Evolutionary conservation across 2,329 filamentous ascomycete genomes (phyloP), one percentile per base, ranked within the genome.

Genomic region (Sarocladium strictum): DNA sequence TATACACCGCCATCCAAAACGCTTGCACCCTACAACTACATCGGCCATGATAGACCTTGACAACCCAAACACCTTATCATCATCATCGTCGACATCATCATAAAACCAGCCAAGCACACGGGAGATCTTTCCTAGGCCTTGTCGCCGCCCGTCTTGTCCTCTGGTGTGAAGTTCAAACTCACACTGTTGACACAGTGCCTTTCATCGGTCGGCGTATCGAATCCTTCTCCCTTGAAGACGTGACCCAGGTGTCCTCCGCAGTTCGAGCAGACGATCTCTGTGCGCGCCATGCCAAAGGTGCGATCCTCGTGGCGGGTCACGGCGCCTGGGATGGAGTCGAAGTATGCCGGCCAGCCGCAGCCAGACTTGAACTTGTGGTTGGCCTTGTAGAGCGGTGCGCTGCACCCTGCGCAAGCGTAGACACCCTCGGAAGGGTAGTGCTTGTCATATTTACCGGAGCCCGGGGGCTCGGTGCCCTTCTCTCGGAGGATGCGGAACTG

Each of bases 341-440:
- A 99, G 73, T 97, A 99, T 12, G 94, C 94, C 0, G 94, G 94
- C 94, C 94, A 99, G 58, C 94, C 94, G 72, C 94, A 99, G 40
- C 91, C 90, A 17, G 89, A 95, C 71, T 89, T 89, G 80, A 99
- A 99, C 72, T 99, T 99, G 73, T 96, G 92, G 59, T 80, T 80
- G 26, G 94, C 92, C 70, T 86, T 93, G 81, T 99, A 99, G 17
- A 99, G 83, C 4, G 94, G 92, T 7, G 91, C 81, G 26, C 85
- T 71, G 77, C 94, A 99, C 53, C 83, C 94, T 17, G 89, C 89
- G 72, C 94, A 99, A 45, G 79, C 85, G 75, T 97, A 99, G 54
- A 90, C 81, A 55, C 94, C 95, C 4, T 79, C 67, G 0, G 79
- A 71, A 1, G 91, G 85, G 67, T 85, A 81, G 76, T 97, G 91